Conservation (phyloP, 202 grass and related monocot genomes). For the Musa balbisiana region DNA sequence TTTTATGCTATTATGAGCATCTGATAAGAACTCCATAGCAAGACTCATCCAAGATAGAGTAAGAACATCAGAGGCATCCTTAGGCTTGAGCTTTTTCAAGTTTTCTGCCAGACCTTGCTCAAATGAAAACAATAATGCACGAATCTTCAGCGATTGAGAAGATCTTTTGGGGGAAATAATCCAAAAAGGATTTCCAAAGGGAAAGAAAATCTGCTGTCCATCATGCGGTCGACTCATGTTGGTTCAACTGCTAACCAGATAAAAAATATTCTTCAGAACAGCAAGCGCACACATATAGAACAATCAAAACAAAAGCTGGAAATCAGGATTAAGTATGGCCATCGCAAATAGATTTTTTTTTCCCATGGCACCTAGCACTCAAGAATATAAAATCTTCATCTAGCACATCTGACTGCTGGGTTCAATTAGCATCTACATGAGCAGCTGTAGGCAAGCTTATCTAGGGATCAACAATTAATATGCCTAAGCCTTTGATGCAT, state of each 20-base stretch:
- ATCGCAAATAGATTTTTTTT: too few species aligned
- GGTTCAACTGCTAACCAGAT: constrained; percentile 15
- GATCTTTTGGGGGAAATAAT: constrained; percentile 41
- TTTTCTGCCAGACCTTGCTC: constrained; percentile 47
- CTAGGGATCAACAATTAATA: too few species aligned
- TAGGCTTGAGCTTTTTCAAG: constrained; percentile 61
- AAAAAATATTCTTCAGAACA: neutral
- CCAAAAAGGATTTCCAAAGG: constrained; percentile 66
- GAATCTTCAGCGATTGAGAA: constrained; percentile 45
- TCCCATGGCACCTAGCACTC: too few species aligned
- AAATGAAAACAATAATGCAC: constrained; percentile 28
- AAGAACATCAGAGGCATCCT: constrained; percentile 41
- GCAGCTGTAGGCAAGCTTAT: too few species aligned
- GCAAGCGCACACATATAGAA: neutral
- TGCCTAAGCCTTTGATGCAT: too few species aligned
- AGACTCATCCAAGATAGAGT: constrained; percentile 68
- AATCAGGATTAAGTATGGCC: neutral
- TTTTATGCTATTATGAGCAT: constrained; percentile 38
- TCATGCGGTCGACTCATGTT: constrained; percentile 65
- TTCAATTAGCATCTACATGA: too few species aligned
- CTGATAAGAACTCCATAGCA: constrained; percentile 42
- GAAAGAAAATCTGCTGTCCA: constrained; percentile 37
- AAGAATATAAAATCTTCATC: too few species aligned
- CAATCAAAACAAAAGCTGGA: neutral
- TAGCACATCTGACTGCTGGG: too few species aligned